phyloP scores from a whole-genome alignment of 495 filamentous ascomycete genomes.

The Hyaloscypha finlandica region DNA sequence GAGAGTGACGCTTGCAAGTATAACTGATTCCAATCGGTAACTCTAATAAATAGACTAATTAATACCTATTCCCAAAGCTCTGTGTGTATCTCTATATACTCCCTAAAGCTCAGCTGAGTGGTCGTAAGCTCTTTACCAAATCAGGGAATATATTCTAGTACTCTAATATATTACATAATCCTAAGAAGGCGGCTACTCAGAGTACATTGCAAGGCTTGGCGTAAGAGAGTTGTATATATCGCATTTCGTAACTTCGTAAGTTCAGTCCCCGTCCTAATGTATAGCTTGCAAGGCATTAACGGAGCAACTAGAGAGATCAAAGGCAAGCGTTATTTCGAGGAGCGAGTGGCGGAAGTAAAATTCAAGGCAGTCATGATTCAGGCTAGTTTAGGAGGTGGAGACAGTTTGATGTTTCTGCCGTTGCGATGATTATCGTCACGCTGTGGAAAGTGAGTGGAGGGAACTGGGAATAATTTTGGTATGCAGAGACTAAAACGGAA shows the following conservation, averaged over 20 bases:
- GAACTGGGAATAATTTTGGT: neutral
- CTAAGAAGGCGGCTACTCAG: neutral
- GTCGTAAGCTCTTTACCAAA: too few species aligned
- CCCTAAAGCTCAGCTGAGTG: too few species aligned
- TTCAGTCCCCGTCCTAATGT: neutral
- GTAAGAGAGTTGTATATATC: neutral
- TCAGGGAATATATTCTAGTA: too few species aligned
- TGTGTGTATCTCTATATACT: too few species aligned
- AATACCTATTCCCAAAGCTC: too few species aligned
- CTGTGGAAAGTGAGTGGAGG: constrained; percentile 5
- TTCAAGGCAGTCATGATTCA: neutral
- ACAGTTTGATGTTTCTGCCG: neutral
- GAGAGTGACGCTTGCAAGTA: too few species aligned
- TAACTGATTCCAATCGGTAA: too few species aligned
- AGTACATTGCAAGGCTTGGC: neutral
- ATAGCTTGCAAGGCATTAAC: constrained; percentile 1
- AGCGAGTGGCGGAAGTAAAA: neutral
- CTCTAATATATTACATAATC: too few species aligned
- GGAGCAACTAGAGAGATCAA: neutral
- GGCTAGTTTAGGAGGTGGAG: neutral
- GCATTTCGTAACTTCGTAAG: too few species aligned
- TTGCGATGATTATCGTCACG: neutral
- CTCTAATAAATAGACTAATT: too few species aligned
- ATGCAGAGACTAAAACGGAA: too few species aligned
- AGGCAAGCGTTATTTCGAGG: neutral